phyloP scores from a whole-genome alignment of 2,329 filamentous ascomycete species.

The Curvularia verruculosa region DNA sequence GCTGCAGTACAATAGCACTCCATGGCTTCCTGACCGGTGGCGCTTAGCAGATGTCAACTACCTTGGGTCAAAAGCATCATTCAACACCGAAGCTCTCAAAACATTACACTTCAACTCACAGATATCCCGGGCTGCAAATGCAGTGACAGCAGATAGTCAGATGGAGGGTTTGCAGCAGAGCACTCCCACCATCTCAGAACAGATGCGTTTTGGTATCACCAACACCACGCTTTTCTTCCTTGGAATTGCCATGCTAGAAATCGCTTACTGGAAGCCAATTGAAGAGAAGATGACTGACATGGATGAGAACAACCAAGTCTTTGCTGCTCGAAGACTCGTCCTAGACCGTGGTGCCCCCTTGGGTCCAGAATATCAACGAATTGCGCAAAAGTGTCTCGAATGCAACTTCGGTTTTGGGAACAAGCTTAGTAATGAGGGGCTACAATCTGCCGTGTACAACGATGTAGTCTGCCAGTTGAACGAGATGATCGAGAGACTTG shows the following conservation, averaged over 20 bases:
- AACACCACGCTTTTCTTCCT: slow-evolving; percentile 34
- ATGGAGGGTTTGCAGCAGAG: background rate
- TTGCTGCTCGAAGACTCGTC: slow-evolving; percentile 29
- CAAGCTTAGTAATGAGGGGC: slow-evolving; percentile 23
- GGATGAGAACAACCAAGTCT: slow-evolving; percentile 25
- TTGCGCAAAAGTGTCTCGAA: slow-evolving; percentile 25
- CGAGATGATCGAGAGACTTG: slow-evolving; percentile 12
- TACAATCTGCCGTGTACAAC: slow-evolving; percentile 34
- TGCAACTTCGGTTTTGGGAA: slow-evolving; percentile 32
- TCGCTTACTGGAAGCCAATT: slow-evolving; percentile 31
- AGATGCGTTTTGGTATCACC: slow-evolving; percentile 24
- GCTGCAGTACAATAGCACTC: slow-evolving; percentile 30
- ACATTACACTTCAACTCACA: slow-evolving; percentile 26
- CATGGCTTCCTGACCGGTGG: slow-evolving; percentile 27
- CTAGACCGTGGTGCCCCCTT: slow-evolving; percentile 15
- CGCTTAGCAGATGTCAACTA: slow-evolving; percentile 26
- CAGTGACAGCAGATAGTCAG: slow-evolving; percentile 18
- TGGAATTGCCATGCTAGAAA: slow-evolving; percentile 34
- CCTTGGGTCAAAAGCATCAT: slow-evolving; percentile 10
- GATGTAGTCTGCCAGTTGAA: slow-evolving; percentile 33
- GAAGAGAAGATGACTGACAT: slow-evolving; percentile 19
- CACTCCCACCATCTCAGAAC: background rate
- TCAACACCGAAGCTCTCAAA: slow-evolving; percentile 18
- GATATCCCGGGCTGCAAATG: slow-evolving; percentile 8
- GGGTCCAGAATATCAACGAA: slow-evolving; percentile 25